Evolutionary conservation across 768 basidiomycete genomes (phyloP), one percentile per base, ranked within the genome.

Genomic region (Pleurotus ostreatus): DNA sequence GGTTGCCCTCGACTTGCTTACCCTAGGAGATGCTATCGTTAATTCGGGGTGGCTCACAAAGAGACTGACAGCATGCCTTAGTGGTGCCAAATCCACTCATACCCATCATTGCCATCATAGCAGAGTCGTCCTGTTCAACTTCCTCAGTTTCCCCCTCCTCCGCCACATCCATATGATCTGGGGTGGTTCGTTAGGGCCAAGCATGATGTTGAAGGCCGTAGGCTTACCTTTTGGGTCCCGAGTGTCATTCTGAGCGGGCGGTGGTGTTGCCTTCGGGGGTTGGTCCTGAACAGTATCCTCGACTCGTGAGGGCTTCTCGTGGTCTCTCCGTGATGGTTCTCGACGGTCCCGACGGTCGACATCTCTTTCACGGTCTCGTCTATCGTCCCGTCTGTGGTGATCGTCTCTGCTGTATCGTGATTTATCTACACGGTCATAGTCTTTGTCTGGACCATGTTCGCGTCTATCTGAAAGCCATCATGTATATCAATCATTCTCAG

Each of bases 81-180:
- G 96, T 96, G 0, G 85, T 78, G 8, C 89, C 93, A 66, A 98
- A 98, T 8, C 92, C 91, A 46, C 71, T 65, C 63, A 98, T 72
- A 41, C 96, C 95, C 92, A 98, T 96, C 78, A 84, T 80, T 38
- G 87, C 83, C 81, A 89, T 90, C 85, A 97, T 92, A 54, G 83
- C 86, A 46, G 82, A 81, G 20, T 90, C 89, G 40, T 89, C 89
- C 12, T 83, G 85, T 56, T 72, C 75, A 20, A 74, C 81, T 57
- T 86, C 84, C 64, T 75, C 75, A 34, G 74, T 75, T 57, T 82
- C 82, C 2, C 77, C 81, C n/a, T 59, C 60, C 44, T 78, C 77
- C 62, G 74, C 73, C 37, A 64, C 61, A 25, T 61, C 63, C 39
- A 41, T 41, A 12, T 4, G 39, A 20, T 60, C 57, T 54, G 49